Evolutionary conservation across 2,329 filamentous ascomycete species (phyloP).

Genomic region (Sporothrix phasma): DNA sequence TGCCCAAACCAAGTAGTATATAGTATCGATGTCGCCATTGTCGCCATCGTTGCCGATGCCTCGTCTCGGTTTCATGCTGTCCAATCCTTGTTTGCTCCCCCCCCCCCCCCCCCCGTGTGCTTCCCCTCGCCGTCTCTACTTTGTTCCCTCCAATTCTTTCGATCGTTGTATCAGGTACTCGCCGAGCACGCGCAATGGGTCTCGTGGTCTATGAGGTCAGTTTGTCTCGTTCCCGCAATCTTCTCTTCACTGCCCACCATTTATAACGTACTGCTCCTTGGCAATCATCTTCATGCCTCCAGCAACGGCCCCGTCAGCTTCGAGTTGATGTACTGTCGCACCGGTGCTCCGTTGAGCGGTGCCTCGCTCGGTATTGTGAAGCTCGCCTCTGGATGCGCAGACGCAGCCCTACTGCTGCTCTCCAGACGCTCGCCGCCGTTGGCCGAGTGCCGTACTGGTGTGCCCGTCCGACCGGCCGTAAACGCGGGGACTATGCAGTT

Average conservation of each 20-base stretch:
- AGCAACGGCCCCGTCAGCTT: conserved; percentile 59
- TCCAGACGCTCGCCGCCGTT: conserved; percentile 22
- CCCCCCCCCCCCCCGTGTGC: too few relatives aligned
- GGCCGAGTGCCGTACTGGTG: conserved; percentile 31
- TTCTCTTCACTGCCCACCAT: background rate
- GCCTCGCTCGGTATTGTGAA: conserved; percentile 50
- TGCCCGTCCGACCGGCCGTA: conserved; percentile 37
- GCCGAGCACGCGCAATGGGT: conserved; percentile 59
- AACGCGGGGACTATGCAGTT: conserved; percentile 8
- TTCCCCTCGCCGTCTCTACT: too few relatives aligned
- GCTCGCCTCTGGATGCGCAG: conserved; percentile 42
- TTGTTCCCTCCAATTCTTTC: conserved; percentile 46
- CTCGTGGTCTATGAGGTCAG: conserved; percentile 42
- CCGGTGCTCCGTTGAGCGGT: conserved; percentile 55
- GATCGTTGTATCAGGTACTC: conserved; percentile 62
- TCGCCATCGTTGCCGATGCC: background rate
- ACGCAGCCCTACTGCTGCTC: conserved; percentile 43
- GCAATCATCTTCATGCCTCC: conserved; percentile 67
- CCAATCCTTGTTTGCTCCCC: too few relatives aligned
- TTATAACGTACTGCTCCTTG: conserved; percentile 53
- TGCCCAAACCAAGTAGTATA: too few relatives aligned
- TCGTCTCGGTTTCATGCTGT: too few relatives aligned
- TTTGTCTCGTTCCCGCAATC: background rate
- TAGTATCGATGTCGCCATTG: background rate
- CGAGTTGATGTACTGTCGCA: conserved; percentile 60